Base-by-base conservation (phyloP, 192 early-diverging fungal species). In the Umbelopsis vinacea region DNA sequence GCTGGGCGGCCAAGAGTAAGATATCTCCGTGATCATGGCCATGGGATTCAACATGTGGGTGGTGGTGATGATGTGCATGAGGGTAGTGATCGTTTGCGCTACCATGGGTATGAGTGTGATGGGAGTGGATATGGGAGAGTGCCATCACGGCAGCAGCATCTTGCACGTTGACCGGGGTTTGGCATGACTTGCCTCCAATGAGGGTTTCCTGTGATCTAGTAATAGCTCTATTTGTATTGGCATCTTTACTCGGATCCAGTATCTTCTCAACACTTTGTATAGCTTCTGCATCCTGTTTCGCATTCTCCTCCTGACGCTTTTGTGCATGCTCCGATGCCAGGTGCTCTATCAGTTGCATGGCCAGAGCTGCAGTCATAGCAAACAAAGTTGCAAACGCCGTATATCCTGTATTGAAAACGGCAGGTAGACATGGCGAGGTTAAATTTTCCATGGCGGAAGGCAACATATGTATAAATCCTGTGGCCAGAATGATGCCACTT, bases 391-490 rank as follows among this genome's bases (percentile, higher is more conserved):
- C 84, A 79, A 87, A 87, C 24, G 76, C 85, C 9, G 79, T 67
- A 57, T 86, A 86, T 37, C 78, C 74, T 17, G 68, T 47, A 38
- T 76, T 74, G 63, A 87, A 85, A 7, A 77, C 45, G 0, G 70
- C 77, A 10, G 87, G 79, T 35, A 91, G 73, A 71, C 92, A 89
- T 23, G 81, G 76, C 21, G 85, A 81, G 1, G 84, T 80, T n/a
- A 93, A 81, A 10, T 81, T 78, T 35, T 76, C 76, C 14, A 88
- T 75, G 35, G 90, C 86, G 12, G 78, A 78, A 17, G 89, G 86
- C 0, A 93, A 71, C 92, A 93, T 92, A 74, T 94, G 92, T 48
- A 94, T 88, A 55, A 94, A 90, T 7, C 87, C 87, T 10, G 92
- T 94, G 10, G 92, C 88, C 24, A 92, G 57, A 66, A 94, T 91